Conservation (phyloP, 331 rosid genomes). For the Telfairia occidentalis region DNA sequence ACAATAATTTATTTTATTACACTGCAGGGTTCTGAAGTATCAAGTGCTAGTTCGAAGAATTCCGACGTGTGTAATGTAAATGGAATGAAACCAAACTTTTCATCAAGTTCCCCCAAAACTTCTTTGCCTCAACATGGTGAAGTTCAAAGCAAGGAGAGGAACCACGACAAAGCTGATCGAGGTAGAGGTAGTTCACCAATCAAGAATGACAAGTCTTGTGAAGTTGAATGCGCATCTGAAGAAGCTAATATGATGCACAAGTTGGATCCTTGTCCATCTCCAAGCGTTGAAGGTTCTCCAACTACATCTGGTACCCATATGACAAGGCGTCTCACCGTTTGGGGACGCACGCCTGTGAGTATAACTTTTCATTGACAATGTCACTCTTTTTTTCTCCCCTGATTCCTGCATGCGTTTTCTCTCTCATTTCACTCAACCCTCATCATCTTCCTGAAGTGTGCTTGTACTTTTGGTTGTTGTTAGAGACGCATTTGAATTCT, state of each 20-base stretch:
- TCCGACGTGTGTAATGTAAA: slow-evolving; percentile 25
- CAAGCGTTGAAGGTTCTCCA: slow-evolving; percentile 37
- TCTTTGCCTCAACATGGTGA: slow-evolving; percentile 25
- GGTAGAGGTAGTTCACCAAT: slow-evolving; percentile 18
- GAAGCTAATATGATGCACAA: slow-evolving; percentile 19
- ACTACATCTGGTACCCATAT: slow-evolving; percentile 27
- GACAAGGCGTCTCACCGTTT: slow-evolving; percentile 28
- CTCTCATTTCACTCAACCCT: background rate
- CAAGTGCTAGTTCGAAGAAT: slow-evolving; percentile 31
- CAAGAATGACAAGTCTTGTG: slow-evolving; percentile 26
- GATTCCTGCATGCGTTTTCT: background rate
- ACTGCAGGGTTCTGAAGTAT: slow-evolving; percentile 48
- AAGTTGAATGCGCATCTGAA: slow-evolving; percentile 19
- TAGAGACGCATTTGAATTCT: background rate
- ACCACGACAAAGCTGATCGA: slow-evolving; percentile 21
- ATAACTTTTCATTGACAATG: slow-evolving; percentile 17
- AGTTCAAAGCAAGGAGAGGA: slow-evolving; percentile 20
- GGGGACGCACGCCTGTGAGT: slow-evolving; percentile 82
- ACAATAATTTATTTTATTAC: background rate
- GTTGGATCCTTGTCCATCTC: slow-evolving; percentile 25
- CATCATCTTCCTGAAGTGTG: background rate
- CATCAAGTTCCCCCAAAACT: slow-evolving; percentile 27
- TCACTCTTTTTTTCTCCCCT: slow-evolving; percentile 6
- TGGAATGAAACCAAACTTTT: slow-evolving; percentile 20
- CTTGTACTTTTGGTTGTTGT: background rate